Base-by-base conservation (phyloP, 768 basidiomycete species). In the Suillus paluster region DNA sequence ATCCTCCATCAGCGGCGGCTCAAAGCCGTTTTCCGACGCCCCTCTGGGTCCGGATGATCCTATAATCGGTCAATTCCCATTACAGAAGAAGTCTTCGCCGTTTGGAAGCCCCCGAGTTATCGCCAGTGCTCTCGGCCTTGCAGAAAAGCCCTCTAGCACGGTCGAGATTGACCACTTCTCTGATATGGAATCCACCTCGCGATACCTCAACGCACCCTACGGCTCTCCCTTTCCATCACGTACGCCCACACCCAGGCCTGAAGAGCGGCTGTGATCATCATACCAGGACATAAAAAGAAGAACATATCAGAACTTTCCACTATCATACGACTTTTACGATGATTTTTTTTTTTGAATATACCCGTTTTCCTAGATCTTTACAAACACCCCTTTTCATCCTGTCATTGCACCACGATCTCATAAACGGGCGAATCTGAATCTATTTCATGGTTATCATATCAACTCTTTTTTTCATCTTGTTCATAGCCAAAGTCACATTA, bases 51-150 rank as follows among this genome's bases (percentile, higher is more conserved):
- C 81, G 50, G 79, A 81, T 62, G 83, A 82, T 59, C 85, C 85
- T 25, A 87, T 90, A 62, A 75, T 89, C 3, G 87, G 88, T 17
- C 83, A 88, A 58, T 84, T 87, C 64, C 68, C 78, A 44, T 71
- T 61, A 34, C 73, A 78, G 30, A 78, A 78, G 68, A 83, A 79
- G 67, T 77, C 78, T 41, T 79, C 81, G 25, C 78, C 83, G 5
- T 84, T 84, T 64, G 81, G 80, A 23, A 84, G 80, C 63, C 82
- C 84, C 4, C 79, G 79, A 45, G 79, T 78, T 23, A 76, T 86
- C 61, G 82, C 84, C 11, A 80, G 78, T 60, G 82, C 84, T 11
- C 78, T 86, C 48, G 81, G 80, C 14, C 66, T 83, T 23, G 66
- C 65, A 46, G 79, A 68, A 9, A 78, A 68, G 59, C 55, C 72